Conservation (phyloP, 2,329 filamentous ascomycete species). For the Neoascochyta sp. region DNA sequence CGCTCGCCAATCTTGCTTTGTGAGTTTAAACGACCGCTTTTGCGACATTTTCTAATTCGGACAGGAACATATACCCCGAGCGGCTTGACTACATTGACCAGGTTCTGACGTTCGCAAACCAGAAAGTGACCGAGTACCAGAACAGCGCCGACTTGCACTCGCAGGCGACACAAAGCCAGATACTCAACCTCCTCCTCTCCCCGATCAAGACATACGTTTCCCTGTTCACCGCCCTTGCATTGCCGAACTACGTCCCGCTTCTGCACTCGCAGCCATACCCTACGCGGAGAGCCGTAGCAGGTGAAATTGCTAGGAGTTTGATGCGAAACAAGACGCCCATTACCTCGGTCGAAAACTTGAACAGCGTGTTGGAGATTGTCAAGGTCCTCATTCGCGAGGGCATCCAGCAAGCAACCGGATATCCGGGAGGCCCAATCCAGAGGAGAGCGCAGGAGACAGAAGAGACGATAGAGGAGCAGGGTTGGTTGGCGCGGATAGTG, state of each 20-base stretch:
- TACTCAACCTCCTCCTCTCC: conserved; percentile 84
- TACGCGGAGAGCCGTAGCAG: conserved; percentile 84
- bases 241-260: conserved; percentile 88
- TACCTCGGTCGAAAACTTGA: conserved; percentile 71
- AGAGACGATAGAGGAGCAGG: conserved; percentile 96
- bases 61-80: conserved; percentile 83
- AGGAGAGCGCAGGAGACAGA: conserved; percentile 82
- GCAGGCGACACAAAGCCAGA: conserved; percentile 77
- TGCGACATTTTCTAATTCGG: conserved; percentile 23
- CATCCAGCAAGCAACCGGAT: conserved; percentile 73
- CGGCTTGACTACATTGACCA: conserved; percentile 93
- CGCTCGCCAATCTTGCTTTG: conserved; percentile 85
- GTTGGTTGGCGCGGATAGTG: conserved; percentile 88
- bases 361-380: conserved; percentile 82
- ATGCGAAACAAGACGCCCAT: conserved; percentile 79
- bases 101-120: conserved; percentile 80
- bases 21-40: too few species aligned
- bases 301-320: conserved; percentile 79
- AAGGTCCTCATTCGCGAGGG: conserved; percentile 93
- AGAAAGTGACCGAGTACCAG: conserved; percentile 81
- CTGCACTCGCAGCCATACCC: conserved; percentile 90
- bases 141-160: conserved; percentile 97
- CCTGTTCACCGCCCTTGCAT: conserved; percentile 89
- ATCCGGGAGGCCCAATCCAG: conserved; percentile 72
- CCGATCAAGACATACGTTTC: conserved; percentile 87